phyloP scores from a whole-genome alignment of 2,329 filamentous ascomycete species.

The Sclerotinia trifoliorum region DNA sequence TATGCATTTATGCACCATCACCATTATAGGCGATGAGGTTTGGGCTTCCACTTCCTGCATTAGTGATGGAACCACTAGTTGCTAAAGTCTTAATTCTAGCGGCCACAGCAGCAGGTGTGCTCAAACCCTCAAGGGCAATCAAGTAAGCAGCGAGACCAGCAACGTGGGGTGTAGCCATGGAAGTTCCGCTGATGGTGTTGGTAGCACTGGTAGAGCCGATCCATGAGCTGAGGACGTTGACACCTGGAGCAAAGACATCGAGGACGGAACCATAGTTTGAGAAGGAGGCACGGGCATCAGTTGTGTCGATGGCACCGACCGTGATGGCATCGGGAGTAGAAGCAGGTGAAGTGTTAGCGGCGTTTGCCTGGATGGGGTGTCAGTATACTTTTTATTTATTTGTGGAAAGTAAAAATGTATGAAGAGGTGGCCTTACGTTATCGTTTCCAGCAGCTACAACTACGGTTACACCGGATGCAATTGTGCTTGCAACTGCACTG shows the following conservation, averaged over 20 bases:
- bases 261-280: constrained; percentile 52
- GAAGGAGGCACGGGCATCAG: constrained; percentile 45
- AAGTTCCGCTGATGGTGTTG: constrained; percentile 58
- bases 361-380: constrained; percentile 36
- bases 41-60: constrained; percentile 44
- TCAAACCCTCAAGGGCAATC: constrained; percentile 49
- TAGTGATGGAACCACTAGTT: constrained; percentile 44
- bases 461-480: constrained; percentile 49
- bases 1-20: constrained; percentile 40
- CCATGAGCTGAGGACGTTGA: constrained; percentile 49
- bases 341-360: constrained; percentile 48
- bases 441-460: constrained; percentile 57
- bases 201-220: constrained; percentile 44
- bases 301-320: constrained; percentile 50
- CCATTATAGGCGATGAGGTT: constrained; percentile 59
- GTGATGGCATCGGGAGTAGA: constrained; percentile 50
- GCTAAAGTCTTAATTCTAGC: constrained; percentile 42
- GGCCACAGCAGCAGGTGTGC: constrained; percentile 43
- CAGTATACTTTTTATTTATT: not conserved
- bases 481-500: constrained; percentile 49
- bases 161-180: constrained; percentile 63
- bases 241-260: constrained; percentile 54
- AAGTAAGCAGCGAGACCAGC: constrained; percentile 68
- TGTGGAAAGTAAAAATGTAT: not conserved
- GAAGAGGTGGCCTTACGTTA: constrained; percentile 29